Conservation (phyloP, 176 grass and related monocot genomes). For the Ensete glaucum region DNA sequence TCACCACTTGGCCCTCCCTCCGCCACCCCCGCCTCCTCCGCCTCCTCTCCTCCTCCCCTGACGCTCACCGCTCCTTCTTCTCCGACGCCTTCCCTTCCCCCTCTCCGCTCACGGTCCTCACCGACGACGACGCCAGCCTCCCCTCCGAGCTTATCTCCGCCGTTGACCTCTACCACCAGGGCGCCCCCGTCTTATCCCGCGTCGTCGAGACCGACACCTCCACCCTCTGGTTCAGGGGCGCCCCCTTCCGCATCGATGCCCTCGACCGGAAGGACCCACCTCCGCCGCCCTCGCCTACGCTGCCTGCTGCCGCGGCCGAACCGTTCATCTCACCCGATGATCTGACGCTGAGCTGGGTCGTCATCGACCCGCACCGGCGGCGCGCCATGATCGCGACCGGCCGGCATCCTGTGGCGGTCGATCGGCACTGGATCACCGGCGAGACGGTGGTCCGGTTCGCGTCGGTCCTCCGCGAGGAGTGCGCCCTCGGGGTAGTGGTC, state of each 20-base stretch:
- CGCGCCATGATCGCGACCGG: constrained; percentile 46
- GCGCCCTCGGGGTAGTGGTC: constrained; percentile 31
- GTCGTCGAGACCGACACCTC: constrained; percentile 49
- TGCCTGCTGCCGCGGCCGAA: background rate
- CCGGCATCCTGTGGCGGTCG: constrained; percentile 36
- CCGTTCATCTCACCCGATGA: constrained; percentile 14
- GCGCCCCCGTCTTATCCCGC: constrained; percentile 40
- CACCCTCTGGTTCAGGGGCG: constrained; percentile 48
- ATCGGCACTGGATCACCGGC: constrained; percentile 48
- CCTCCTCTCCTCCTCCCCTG: background rate
- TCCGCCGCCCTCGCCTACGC: background rate
- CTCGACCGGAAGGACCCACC: constrained; percentile 43
- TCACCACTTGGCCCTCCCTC: constrained; percentile 64
- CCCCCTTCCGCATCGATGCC: constrained; percentile 77
- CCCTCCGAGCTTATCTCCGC: constrained; percentile 51
- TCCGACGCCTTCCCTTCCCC: constrained; percentile 70
- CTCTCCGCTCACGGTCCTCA: background rate
- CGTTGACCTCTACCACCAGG: constrained; percentile 56
- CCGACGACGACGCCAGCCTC: background rate
- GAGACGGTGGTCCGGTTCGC: constrained; percentile 53
- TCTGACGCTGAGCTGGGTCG: constrained; percentile 68
- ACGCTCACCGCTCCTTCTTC: constrained; percentile 42
- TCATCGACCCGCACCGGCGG: constrained; percentile 35
- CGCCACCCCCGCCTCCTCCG: constrained; percentile 1
- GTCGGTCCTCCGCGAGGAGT: constrained; percentile 20